A percentile compares a stretch with the other conserved stretches of the same genome.
phyloP scores from a whole-genome alignment of 805 yeast genomes.

The Ogataea dorogensis region DNA sequence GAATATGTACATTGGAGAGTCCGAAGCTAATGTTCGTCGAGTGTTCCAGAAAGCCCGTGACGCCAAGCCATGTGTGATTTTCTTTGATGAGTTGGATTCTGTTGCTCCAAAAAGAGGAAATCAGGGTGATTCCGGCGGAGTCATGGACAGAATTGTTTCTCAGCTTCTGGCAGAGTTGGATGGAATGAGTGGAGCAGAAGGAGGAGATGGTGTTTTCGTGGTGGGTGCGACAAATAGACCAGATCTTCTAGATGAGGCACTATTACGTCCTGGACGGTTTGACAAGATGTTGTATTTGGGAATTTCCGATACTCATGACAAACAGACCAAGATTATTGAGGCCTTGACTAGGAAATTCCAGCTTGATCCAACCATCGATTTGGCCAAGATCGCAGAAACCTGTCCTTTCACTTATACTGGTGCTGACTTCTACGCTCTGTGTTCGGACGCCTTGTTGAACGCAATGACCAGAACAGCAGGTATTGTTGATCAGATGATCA shows the following conservation, averaged over 20 bases:
- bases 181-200: constrained; percentile 85
- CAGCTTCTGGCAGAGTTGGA: constrained; percentile 93
- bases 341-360: constrained; percentile 86
- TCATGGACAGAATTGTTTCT: constrained; percentile 97
- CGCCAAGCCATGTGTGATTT: constrained; percentile 96
- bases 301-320: constrained; percentile 84
- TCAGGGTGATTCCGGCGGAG: constrained; percentile 99
- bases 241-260: constrained; percentile 89
- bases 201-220: constrained; percentile 88
- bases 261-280: constrained; percentile 90
- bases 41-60: constrained; percentile 94
- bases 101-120: constrained; percentile 98
- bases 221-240: constrained; percentile 99
- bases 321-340: constrained; percentile 79
- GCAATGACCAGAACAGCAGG: constrained; percentile 92
- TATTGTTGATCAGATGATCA: constrained; percentile 66
- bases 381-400: constrained; percentile 54
- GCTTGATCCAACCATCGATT: constrained; percentile 57
- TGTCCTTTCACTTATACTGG: constrained; percentile 95
- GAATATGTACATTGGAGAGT: constrained; percentile 98
- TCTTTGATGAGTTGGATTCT: constrained; percentile 95
- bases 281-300: constrained; percentile 95
- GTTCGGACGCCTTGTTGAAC: constrained; percentile 93
- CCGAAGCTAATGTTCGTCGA: constrained; percentile 93
- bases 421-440: constrained; percentile 95